A percentile compares a stretch with the other conserved stretches of the same genome.
These are phyloP conservation scores for Ceratobasidium sp. DNA, from an alignment of 1,284 basidiomycete species.

Conservation along the genomic window DNA sequence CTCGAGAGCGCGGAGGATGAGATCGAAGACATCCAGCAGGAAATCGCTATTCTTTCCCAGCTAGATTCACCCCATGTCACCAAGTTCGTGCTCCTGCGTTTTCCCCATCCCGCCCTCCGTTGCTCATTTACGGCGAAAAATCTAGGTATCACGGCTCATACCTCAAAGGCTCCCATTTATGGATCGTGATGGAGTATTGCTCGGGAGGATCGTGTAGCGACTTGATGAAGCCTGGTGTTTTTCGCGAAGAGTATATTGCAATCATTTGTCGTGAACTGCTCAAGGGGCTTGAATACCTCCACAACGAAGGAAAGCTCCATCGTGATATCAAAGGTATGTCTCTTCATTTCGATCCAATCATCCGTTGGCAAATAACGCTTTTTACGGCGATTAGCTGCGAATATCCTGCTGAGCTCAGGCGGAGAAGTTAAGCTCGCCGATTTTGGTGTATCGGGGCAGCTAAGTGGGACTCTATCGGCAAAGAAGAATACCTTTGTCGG, in stretches of 20 bases:
- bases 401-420: conserved; percentile 91
- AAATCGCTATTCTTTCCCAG: conserved; percentile 98
- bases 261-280: conserved; percentile 95
- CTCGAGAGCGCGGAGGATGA: conserved; percentile 99
- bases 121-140: conserved; percentile 48
- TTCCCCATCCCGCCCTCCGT: background rate
- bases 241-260: conserved; percentile 98
- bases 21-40: conserved; percentile 99
- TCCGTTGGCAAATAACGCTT: background rate
- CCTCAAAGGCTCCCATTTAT: conserved; percentile 94
- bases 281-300: conserved; percentile 94
- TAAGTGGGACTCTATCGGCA: conserved; percentile 83
- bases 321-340: conserved; percentile 87
- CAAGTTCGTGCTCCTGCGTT: conserved; percentile 55
- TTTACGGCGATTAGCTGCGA: conserved; percentile 75
- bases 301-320: conserved; percentile 96
- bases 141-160: conserved; percentile 93
- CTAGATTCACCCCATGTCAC: conserved; percentile 96
- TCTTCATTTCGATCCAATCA: too few relatives aligned
- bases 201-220: conserved; percentile 89
- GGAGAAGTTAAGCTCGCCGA: conserved; percentile 99
- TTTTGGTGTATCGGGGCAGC: conserved; percentile 98
- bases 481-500: too few relatives aligned
- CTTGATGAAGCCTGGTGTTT: conserved; percentile 96
- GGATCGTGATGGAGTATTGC: conserved; percentile 99